Base-by-base conservation (phyloP, 2,329 filamentous ascomycete genomes). In the Apiospora aurea region DNA sequence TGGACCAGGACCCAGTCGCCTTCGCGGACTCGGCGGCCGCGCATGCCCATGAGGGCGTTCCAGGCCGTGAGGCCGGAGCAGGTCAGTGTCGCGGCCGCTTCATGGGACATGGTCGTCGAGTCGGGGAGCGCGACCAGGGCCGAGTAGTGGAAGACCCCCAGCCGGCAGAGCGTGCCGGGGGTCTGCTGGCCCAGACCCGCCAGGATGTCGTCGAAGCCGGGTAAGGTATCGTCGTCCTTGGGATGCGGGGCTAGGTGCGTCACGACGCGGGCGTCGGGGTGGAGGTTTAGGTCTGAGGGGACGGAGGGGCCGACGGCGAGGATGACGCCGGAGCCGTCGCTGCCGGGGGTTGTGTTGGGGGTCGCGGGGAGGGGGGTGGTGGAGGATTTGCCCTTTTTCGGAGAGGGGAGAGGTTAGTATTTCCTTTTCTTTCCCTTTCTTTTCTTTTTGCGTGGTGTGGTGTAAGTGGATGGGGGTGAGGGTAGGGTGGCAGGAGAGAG, bases 141-240 rank as follows among this genome's bases (percentile, higher is more conserved):
- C 49, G 80, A 78, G 57, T 85, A 85, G 6, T 84, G 82, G 75
- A 88, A 88, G 29, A 83, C 80, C 18, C 85, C 83, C 71, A 86
- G 85, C 71, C 86, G 81, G 6, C 82, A 81, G n/a, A 88, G 74
- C 0, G 84, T 83, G 18, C 87, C 87, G 2, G 83, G 76, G 0
- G 87, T 87, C 75, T 86, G 84, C 73, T 84, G 82, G 61, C 92
- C 90, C 16, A 92, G 85, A 5, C 89, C 90, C 51, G 90, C 85
- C 70, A 87, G 83, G 78, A 89, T 91, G 47, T 87, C 84, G 53
- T 85, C 90, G 73, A 89, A 87, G 72, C 90, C 83, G 70, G 89
- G 86, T 10, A 91, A 83, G 0, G 85, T 85, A 47, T 90, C 90
- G 71, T 91, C 87, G 2, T 88, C 73, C 6, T 29, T 3, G 26